phyloP scores from a whole-genome alignment of 495 filamentous ascomycete genomes.

The Penicillium tannophilum region DNA sequence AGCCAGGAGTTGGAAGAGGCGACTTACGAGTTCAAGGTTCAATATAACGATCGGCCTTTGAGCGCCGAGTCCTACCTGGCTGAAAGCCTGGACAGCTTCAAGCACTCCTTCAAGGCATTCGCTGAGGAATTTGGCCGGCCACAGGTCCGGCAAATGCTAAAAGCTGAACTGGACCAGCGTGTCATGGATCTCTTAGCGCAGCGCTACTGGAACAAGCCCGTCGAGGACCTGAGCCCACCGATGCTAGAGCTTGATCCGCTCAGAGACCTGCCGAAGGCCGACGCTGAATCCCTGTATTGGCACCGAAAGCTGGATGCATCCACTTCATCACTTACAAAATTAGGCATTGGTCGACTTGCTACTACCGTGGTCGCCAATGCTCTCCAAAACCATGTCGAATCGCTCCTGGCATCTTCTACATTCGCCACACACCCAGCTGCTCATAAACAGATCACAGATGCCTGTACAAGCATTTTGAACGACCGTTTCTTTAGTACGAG shows the following conservation, averaged over 20 bases:
- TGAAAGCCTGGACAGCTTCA: slow-evolving; percentile 92
- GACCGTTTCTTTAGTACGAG: slow-evolving; percentile 95
- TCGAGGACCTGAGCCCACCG: slow-evolving; percentile 68
- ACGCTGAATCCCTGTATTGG: slow-evolving; percentile 86
- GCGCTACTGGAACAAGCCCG: slow-evolving; percentile 97
- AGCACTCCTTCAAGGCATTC: slow-evolving; percentile 95
- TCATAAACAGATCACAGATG: slow-evolving; percentile 85
- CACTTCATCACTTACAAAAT: slow-evolving; percentile 83
- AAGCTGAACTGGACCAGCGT: slow-evolving; percentile 89
- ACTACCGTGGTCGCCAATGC: slow-evolving; percentile 86
- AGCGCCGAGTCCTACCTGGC: slow-evolving; percentile 96
- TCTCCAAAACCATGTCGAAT: slow-evolving; percentile 83
- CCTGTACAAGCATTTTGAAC: slow-evolving; percentile 82
- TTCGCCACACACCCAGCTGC: slow-evolving; percentile 91
- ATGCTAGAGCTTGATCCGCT: slow-evolving; percentile 71
- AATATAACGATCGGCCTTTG: slow-evolving; percentile 95
- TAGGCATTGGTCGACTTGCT: slow-evolving; percentile 89
- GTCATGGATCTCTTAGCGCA: slow-evolving; percentile 95
- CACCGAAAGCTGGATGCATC: slow-evolving; percentile 93
- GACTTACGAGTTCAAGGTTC: slow-evolving; percentile 98
- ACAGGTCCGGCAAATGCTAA: slow-evolving; percentile 86
- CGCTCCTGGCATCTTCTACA: slow-evolving; percentile 72
- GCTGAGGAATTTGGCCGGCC: slow-evolving; percentile 85
- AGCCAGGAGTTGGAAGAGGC: slow-evolving; percentile 95
- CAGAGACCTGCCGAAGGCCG: slow-evolving; percentile 75